Conservation (phyloP, 2,329 filamentous ascomycete species). For the Nakataea oryzae region DNA sequence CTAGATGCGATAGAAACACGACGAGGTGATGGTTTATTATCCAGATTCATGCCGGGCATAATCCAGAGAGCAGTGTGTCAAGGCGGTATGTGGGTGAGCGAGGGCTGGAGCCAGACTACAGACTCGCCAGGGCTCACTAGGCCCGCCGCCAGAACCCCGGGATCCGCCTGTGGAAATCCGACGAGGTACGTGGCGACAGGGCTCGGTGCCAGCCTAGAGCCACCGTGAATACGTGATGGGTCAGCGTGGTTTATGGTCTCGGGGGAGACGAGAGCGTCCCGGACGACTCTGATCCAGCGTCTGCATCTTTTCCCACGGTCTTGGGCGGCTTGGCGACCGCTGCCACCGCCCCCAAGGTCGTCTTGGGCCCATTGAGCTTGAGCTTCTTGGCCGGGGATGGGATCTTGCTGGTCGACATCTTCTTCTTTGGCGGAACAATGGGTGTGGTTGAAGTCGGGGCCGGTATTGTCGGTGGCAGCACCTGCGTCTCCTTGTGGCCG, state of each 20-base stretch:
- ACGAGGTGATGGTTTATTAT: too few species aligned
- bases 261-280: slow-evolving; percentile 46
- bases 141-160: not conserved
- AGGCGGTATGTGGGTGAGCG: too few species aligned
- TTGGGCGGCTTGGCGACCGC: slow-evolving; percentile 36
- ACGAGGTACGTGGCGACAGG: too few species aligned
- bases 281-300: slow-evolving; percentile 45
- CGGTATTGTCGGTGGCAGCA: slow-evolving; percentile 14
- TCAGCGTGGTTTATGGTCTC: not conserved
- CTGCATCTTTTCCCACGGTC: slow-evolving; percentile 21
- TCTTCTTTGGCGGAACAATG: slow-evolving; percentile 30
- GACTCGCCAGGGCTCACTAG: not conserved
- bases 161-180: too few species aligned
- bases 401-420: slow-evolving; percentile 21
- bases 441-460: slow-evolving; percentile 18
- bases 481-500: slow-evolving; percentile 8
- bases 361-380: slow-evolving; percentile 23
- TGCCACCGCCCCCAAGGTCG: slow-evolving; percentile 32
- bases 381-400: slow-evolving; percentile 33
- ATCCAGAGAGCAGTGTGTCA: not conserved
- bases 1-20: too few species aligned
- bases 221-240: too few species aligned
- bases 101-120: too few species aligned
- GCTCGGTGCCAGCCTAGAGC: too few species aligned
- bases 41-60: not conserved